Base-by-base conservation (phyloP, 2,329 filamentous ascomycete species). In the Corinectria fuckeliana region DNA sequence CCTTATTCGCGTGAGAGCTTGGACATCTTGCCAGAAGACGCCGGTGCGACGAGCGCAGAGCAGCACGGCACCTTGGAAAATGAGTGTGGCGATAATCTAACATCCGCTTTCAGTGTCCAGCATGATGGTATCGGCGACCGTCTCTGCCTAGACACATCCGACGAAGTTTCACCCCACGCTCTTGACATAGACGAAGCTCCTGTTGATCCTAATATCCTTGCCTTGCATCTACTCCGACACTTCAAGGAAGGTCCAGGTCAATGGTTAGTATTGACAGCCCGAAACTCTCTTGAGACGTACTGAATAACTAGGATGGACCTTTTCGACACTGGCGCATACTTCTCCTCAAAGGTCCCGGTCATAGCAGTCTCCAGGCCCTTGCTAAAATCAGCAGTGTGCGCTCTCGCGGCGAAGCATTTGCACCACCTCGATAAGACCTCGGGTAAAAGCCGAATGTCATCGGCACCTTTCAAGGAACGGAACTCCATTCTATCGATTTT, bases 321-420 rank as follows among this genome's bases (percentile, higher is more conserved):
- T 0, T 69, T 69, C 5, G 67, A 69, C 26, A 69, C 67, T 1
- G 67, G 65, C 0, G 60, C 61, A 5, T 69, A 68, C 32, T 69
- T 69, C 28, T 68, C 66, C 0, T 62, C 63, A 3, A 69, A 68
- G 13, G 65, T 69, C 6, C 68, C 68, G 0, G 59, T 70, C 8
- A 66, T 65, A 6, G 68, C 68, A 28, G 65, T 66, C 2, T 61
- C 59, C 0, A 63, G 60, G 1, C 63, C 61, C 0, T 14, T 70
- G 0, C 16, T 70, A 1, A 68, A 63, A 8, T 71, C 66, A 1
- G 47, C 68, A 1, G 62, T 61, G 3, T 69, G 67, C 1, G 67
- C 67, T 0, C 63, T 69, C 3, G 56, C 67, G 0, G 63, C 67
- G 0, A 69, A 67, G 4, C 67, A 69, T 3, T 14, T 69, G 1